Evolutionary conservation across 345 rosid genomes (phyloP), one percentile per base, ranked within the genome.

Genomic region (Pistacia integerrima): DNA sequence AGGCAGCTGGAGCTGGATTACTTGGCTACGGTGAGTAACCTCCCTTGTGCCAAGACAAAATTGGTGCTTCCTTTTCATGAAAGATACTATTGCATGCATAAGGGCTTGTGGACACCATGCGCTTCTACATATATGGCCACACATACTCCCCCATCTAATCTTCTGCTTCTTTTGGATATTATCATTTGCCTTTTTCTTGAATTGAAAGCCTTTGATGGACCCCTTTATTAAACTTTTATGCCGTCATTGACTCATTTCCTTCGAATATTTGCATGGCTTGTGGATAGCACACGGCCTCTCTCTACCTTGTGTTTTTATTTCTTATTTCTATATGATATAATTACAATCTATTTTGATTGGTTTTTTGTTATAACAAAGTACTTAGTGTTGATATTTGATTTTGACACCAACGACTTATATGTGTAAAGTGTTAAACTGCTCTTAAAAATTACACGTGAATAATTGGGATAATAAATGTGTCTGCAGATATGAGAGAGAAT

Each of bases 241-340:
- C 11, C 35, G 22, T 22, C 22, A 22, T 22, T 22, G 22, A 22
- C 22, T 11, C 30, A 56, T 35, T 36, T 33, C 28, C 48, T 38
- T 33, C 48, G 11, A 18, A 33, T 67, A 4, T 5, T 18, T 6
- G 10, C 11, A 2, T 52, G 62, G 44, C 80, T 76, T 78, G 80
- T 78, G 75, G 82, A 72, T 71, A 51, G 33, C 84, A 77, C 84
- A 74, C 72, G 69, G 17, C 56, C 59, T 77, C 22, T 22, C 77
- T 57, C 72, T 55, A 30, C 58, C 66, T 44, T 75, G 44, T 57
- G 58, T 75, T 56, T 18, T 56, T 14, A 7, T 38, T 44, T 38
- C 13, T 2, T 20, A 0, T 38, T 71, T 22, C 22, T 57, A 5
- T 8, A 22, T 51, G 35, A 51, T 4, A 51, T 41, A 5, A 41